A percentile compares a stretch with the other conserved stretches of the same genome.
Evolutionary conservation across 441 rosid genomes (phyloP).

Genomic region (Adansonia rubrostipa): DNA sequence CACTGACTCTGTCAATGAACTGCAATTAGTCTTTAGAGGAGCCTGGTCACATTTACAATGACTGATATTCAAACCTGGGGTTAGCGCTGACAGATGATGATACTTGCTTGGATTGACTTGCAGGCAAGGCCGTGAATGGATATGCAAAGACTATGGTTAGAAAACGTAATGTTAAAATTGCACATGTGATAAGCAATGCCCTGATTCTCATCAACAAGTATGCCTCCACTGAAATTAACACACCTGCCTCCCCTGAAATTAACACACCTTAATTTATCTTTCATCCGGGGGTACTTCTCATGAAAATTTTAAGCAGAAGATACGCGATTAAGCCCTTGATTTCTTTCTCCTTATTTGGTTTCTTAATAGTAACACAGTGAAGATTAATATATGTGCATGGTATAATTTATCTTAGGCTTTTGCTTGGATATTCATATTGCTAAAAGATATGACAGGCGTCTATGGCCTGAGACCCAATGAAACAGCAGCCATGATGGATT

Average conservation of each 20-base stretch:
- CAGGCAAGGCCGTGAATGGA: constrained; percentile 31
- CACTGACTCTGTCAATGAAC: constrained; percentile 53
- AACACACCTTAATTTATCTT: background rate
- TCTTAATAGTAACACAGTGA: background rate
- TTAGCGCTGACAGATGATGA: constrained; percentile 69
- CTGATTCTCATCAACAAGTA: constrained; percentile 65
- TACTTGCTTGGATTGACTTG: constrained; percentile 71
- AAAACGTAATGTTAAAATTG: constrained; percentile 45
- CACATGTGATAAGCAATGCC: constrained; percentile 65
- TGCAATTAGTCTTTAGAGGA: constrained; percentile 56
- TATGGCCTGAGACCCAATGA: too few relatives aligned
- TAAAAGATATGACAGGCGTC: too few relatives aligned
- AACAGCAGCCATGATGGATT: too few relatives aligned
- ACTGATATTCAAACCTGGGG: constrained; percentile 76
- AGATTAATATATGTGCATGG: background rate
- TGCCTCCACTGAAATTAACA: constrained; percentile 39
- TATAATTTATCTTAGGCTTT: background rate
- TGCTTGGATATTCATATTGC: too few relatives aligned
- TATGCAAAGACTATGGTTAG: constrained; percentile 47
- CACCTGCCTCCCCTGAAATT: constrained; percentile 38
- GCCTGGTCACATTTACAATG: constrained; percentile 45
- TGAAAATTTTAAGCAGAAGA: background rate
- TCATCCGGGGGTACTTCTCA: background rate
- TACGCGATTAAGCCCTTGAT: background rate
- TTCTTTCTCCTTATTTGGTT: background rate